Conservation (phyloP, 2,329 filamentous ascomycete species). For the Aspergillus cejpii region DNA sequence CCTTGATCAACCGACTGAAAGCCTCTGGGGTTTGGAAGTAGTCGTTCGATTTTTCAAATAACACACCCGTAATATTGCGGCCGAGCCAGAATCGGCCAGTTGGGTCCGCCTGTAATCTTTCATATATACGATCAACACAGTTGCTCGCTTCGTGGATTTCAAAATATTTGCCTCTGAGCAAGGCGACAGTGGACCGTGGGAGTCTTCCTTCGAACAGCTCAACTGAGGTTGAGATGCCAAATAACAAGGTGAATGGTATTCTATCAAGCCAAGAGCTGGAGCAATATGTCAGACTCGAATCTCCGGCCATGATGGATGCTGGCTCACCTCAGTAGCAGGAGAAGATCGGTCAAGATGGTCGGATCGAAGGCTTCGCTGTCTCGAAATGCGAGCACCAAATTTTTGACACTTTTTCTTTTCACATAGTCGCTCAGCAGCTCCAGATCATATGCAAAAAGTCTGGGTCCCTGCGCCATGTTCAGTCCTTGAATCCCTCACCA, state of each 20-base stretch:
- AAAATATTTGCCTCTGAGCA: slow-evolving; percentile 51
- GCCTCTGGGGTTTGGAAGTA: slow-evolving; percentile 54
- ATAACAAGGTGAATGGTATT: slow-evolving; percentile 53
- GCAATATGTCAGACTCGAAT: slow-evolving; percentile 18
- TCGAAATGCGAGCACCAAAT: slow-evolving; percentile 40
- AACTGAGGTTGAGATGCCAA: slow-evolving; percentile 57
- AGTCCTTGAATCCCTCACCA: slow-evolving; percentile 1
- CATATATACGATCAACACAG: slow-evolving; percentile 39
- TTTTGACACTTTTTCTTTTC: slow-evolving; percentile 31
- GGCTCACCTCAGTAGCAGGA: slow-evolving; percentile 44
- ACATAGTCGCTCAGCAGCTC: slow-evolving; percentile 42
- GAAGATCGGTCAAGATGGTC: slow-evolving; percentile 39
- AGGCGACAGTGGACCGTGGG: slow-evolving; percentile 47
- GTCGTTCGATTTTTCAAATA: slow-evolving; percentile 53
- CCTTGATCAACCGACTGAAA: slow-evolving; percentile 49
- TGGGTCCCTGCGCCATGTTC: slow-evolving; percentile 28
- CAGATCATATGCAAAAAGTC: slow-evolving; percentile 42
- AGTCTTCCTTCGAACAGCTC: slow-evolving; percentile 56
- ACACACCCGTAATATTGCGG: slow-evolving; percentile 44
- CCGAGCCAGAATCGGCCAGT: slow-evolving; percentile 47
- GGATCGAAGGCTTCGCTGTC: slow-evolving; percentile 46
- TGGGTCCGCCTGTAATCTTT: slow-evolving; percentile 30
- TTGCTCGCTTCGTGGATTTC: slow-evolving; percentile 47
- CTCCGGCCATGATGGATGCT: neutral
- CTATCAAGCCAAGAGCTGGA: slow-evolving; percentile 55